Evolutionary conservation across 495 filamentous ascomycete genomes (phyloP), one percentile per base, ranked within the genome.

Genomic region (Trichoderma gamsii): DNA sequence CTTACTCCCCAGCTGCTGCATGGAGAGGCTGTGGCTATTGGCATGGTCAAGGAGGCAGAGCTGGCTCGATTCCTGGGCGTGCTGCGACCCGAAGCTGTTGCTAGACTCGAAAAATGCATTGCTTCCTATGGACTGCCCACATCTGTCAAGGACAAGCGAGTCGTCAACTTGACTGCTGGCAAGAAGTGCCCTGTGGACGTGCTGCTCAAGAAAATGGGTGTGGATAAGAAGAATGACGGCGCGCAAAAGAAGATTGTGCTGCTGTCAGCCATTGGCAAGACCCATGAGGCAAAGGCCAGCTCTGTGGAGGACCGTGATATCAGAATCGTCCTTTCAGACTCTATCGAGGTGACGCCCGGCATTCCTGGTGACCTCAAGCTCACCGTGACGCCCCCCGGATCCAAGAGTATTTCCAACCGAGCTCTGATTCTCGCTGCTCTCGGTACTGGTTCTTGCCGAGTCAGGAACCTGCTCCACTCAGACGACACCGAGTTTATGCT

Each of bases 161-260:
- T 99, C 49, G 86, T 88, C 65, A 92, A 90, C 73, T 83, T 93
- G 68, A 93, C 96, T 11, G 92, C 91, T 7, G 90, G 88, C 38
- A 97, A 95, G 76, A 84, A 88, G 71, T 99, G 96, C 76, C 89
- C 92, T n/a, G 91, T 97, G 13, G 92, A 98, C 70, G 86, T 89
- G 59, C 76, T 98, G 68, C 81, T 99, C 61, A 84, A 88, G 68
- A 94, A 96, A 75, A 99, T 99, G 95, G 93, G 88, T 3, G 88
- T 98, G 49, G 95, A 99, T 80, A 99, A 99, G 86, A 99, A 99
- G 85, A 99, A 99, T 67, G 90, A 97, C 41, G 95, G 95, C 1
- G 86, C 85, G 43, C 94, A 96, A 78, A 99, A 98, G 83, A 97
- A 96, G 79, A 89, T 99, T 67, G 95, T 97, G n/a, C 85, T 99